Base-by-base conservation (phyloP, 306 rosid genomes). In the Pterocarpus macrocarpus region DNA sequence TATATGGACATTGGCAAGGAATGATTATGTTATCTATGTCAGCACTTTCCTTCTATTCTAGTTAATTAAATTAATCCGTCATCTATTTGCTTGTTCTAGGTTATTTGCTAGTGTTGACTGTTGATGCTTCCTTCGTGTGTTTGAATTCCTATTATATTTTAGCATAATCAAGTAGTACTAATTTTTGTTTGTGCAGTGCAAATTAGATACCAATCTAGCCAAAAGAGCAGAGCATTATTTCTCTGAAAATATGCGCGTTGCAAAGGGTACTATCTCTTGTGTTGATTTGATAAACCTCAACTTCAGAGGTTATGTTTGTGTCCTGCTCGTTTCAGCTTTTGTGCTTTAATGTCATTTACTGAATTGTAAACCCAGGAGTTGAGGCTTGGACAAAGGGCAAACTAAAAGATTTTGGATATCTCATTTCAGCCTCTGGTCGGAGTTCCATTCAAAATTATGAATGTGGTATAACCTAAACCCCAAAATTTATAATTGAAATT, bases 161-260 rank as follows among this genome's bases (percentile, higher is more conserved):
- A 50, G 50, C 67, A 73, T 63, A 61, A 49, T 59, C 35, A 72
- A 58, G 55, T 15, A 67, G 41, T 62, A 64, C 56, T 71, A 2
- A 36, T 38, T 50, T 77, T 72, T 55, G 30, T 71, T 74, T 55
- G 75, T 83, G 83, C 90, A 95, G 99, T 38, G 73, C 82, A 67
- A 86, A 82, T 85, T 95, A 88, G 87, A 85, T 63, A 58, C 87
- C 7, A 28, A 82, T 79, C 87, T 91, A 64, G 93, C 94, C 64
- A 95, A 91, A 84, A 87, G 96, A 81, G 99, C 98, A 75, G 93
- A 93, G 67, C 99, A 93, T 84, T 95, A 88, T 79, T 95, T 95
- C 86, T 91, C 99, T 33, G 99, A 95, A 86, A 95, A 85, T 81
- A 81, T 52, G 86, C 97, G 99, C 13, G 99, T 95, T 71, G 35